Evolutionary conservation across 2,329 filamentous ascomycete species (phyloP), one percentile per base, ranked within the genome.

Genomic region (Colletotrichum echinochloae): DNA sequence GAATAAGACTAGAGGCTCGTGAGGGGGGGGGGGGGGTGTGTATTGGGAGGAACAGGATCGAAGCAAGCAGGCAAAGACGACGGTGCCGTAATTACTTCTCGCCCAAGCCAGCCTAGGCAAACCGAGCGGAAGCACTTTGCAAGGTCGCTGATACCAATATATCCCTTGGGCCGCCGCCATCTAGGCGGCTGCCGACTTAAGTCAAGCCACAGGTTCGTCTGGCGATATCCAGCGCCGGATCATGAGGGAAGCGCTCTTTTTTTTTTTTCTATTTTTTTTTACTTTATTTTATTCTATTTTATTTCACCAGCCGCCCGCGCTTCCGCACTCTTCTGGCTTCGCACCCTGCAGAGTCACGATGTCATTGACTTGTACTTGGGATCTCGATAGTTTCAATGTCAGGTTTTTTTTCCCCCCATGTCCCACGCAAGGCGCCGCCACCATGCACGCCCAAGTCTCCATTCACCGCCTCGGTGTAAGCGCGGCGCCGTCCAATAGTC

Each of bases 391-490:
- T n/a, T n/a, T n/a, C n/a, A n/a, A n/a, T n/a, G n/a, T n/a, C n/a
- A n/a, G 30, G 44, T n/a, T 23, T 14, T 30, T n/a, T n/a, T n/a
- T n/a, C n/a, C n/a, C n/a, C n/a, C n/a, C 41, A 6, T 23, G 16
- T 51, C 11, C 33, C n/a, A 51, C 33, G 26, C 16, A n/a, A n/a
- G n/a, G n/a, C 51, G 51, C 60, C 60, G 51, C 65, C 65, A 57
- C 65, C 35, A 37, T 49, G 44, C 39, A 18, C 6, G 41, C 41
- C 9, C 2, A 35, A 26, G 28, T 35, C 51, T 44, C 14, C 60
- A 51, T 26, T 54, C 60, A 55, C 54, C 46, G 48, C 33, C 65
- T 61, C 60, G 9, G 65, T 57, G 60, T 46, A 64, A 67, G 65
- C 48, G 37, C 56, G 56, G 28, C 48, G 39, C 41, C 56, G 39